Conservation (phyloP, 176 grass and related monocot species). For the Secale cereale region DNA sequence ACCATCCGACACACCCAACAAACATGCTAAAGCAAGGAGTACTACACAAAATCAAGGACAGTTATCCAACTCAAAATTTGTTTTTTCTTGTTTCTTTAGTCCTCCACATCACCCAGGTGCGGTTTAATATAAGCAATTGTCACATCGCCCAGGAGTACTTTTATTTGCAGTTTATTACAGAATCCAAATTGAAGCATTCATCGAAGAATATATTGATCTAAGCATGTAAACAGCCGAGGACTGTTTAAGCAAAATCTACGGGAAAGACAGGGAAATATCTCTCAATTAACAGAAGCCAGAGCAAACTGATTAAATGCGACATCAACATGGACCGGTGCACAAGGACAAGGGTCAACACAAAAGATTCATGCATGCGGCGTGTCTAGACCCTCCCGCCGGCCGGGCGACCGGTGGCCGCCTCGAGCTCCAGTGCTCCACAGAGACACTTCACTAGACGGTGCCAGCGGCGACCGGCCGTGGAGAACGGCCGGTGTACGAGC, state of each 20-base stretch:
- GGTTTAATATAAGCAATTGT: background rate
- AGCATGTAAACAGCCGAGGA: background rate
- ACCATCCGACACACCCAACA: slow-evolving; percentile 32
- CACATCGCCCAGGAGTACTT: too few species aligned
- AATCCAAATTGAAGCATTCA: background rate
- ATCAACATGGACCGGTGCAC: background rate
- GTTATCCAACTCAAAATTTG: background rate
- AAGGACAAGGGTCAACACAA: background rate
- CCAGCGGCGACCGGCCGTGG: background rate
- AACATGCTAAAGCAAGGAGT: slow-evolving; percentile 10
- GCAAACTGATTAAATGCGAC: background rate
- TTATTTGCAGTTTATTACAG: background rate
- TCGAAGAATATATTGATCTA: background rate
- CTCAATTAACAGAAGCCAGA: background rate
- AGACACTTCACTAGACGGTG: background rate
- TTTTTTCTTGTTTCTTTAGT: background rate
- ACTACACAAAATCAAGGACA: slow-evolving; percentile 5
- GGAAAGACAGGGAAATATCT: background rate
- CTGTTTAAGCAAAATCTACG: background rate
- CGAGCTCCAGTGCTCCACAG: background rate
- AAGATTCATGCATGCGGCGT: slow-evolving; percentile 13
- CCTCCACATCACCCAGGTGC: background rate
- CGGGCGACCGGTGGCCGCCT: background rate
- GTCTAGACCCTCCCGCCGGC: background rate
- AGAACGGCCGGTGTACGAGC: slow-evolving; percentile 5